Conservation (phyloP, 306 rosid genomes). For the Trichosanthes truncata region DNA sequence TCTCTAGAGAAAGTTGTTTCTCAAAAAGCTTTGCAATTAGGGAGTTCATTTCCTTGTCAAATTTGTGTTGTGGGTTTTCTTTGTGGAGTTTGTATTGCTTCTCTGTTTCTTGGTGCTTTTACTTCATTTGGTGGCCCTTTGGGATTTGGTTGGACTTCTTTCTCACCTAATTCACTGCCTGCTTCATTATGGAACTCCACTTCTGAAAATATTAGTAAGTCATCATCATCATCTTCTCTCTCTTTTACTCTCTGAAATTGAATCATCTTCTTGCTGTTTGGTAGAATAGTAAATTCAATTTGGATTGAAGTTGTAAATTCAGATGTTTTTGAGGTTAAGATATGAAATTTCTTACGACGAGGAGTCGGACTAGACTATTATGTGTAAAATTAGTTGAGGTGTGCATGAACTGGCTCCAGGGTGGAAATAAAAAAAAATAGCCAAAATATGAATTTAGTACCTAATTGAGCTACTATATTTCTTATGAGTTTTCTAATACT, state of each 20-base stretch:
- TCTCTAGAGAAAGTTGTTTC: slow-evolving; percentile 70
- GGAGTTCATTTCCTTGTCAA: slow-evolving; percentile 73
- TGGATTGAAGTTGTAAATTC: neutral
- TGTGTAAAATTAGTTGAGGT: neutral
- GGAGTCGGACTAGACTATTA: neutral
- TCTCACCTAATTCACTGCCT: slow-evolving; percentile 32
- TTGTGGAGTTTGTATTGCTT: slow-evolving; percentile 68
- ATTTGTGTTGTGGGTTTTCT: slow-evolving; percentile 88
- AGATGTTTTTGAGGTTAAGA: neutral
- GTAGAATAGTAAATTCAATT: neutral
- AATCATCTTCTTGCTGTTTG: neutral
- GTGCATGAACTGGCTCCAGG: neutral
- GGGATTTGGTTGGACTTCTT: slow-evolving; percentile 43
- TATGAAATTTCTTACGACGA: neutral
- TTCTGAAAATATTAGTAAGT: slow-evolving; percentile 45
- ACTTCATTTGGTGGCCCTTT: slow-evolving; percentile 52
- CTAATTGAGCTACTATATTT: neutral
- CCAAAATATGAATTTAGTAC: neutral
- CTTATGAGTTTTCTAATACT: neutral
- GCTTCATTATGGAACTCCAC: slow-evolving; percentile 33
- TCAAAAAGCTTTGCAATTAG: slow-evolving; percentile 75
- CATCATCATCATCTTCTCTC: neutral
- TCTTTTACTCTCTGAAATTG: neutral
- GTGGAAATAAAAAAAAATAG: neutral
- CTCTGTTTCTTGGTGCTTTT: slow-evolving; percentile 63